Evolutionary conservation across 768 basidiomycete species (phyloP), one percentile per base, ranked within the genome.

Genomic region (Pulveroboletus ravenelii): DNA sequence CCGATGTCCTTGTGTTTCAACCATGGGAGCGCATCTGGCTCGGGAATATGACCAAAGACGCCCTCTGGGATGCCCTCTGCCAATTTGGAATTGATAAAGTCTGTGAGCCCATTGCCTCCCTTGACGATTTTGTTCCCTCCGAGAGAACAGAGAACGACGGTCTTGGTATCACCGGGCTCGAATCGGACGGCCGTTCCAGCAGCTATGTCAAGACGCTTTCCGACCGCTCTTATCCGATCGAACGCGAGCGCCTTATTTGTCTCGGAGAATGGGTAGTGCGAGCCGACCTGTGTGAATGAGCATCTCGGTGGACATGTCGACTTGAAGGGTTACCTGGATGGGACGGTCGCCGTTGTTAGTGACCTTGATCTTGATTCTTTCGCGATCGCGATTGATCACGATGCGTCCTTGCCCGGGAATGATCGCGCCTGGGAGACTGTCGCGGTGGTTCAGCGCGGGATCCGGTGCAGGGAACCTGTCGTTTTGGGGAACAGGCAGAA

Each of bases 141-240:
- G 41, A 96, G 87, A 18, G 80, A 67, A 52, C 89, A 88, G 7
- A 98, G 80, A 0, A 79, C 80, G 36, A 98, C 88, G 0, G 90
- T 83, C 72, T 92, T 93, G 35, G 69, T 64, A 58, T 95, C 92
- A 2, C 93, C 92, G 0, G 96, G 95, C 65, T 99, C 96, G 65
- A 99, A 98, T 30, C 96, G 83, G 6, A 96, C 89, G 6, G 96
- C 94, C 0, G 93, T 98, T 6, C 96, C 95, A 0, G 96, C 85
- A 0, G 95, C 73, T 47, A 98, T 96, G 65, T 99, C 93, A 7
- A 99, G 81, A 12, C 89, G 81, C 61, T 82, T 92, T 6, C 87
- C 88, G 54, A 93, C 87, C 0, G 93, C 82, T 51, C 81, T 76
- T 5, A 67, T 70, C 25, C 96, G 85, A 70, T 98, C 93, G 58